phyloP scores from a whole-genome alignment of 2,329 filamentous ascomycete genomes.

The Rhexocercosporidium sp. region DNA sequence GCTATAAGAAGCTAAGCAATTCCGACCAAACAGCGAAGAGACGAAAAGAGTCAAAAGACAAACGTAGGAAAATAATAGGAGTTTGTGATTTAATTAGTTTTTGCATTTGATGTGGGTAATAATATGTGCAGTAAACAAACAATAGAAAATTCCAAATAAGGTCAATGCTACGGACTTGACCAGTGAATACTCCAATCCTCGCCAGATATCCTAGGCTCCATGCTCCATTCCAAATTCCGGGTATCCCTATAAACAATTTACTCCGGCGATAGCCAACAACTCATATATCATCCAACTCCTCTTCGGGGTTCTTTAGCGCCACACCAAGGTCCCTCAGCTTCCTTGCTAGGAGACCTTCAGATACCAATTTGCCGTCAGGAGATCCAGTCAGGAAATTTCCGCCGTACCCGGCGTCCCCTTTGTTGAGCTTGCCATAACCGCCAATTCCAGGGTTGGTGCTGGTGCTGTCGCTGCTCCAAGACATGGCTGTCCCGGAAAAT shows the following conservation, averaged over 20 bases:
- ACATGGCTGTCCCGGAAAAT: conserved; percentile 38
- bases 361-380: conserved; percentile 48
- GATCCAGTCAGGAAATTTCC: conserved; percentile 54
- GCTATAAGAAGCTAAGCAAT: no score
- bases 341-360: conserved; percentile 73
- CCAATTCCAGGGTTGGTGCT: conserved; percentile 36
- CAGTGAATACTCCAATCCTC: not conserved
- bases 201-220: conserved; percentile 9
- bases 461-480: conserved; percentile 33
- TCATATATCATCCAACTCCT: conserved; percentile 27
- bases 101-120: not conserved
- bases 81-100: no score
- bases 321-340: conserved; percentile 59
- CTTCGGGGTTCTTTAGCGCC: conserved; percentile 26
- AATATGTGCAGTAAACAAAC: conserved; percentile 9
- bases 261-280: conserved; percentile 29
- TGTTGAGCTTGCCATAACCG: conserved; percentile 70
- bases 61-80: no score
- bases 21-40: no score
- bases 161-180: not conserved
- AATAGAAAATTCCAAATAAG: not conserved
- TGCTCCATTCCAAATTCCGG: conserved; percentile 29
- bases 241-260: conserved; percentile 37
- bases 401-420: conserved; percentile 68
- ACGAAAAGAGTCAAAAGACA: no score